Evolutionary conservation across 495 filamentous ascomycete genomes (phyloP).

Genomic region (Penicillium paxilli): DNA sequence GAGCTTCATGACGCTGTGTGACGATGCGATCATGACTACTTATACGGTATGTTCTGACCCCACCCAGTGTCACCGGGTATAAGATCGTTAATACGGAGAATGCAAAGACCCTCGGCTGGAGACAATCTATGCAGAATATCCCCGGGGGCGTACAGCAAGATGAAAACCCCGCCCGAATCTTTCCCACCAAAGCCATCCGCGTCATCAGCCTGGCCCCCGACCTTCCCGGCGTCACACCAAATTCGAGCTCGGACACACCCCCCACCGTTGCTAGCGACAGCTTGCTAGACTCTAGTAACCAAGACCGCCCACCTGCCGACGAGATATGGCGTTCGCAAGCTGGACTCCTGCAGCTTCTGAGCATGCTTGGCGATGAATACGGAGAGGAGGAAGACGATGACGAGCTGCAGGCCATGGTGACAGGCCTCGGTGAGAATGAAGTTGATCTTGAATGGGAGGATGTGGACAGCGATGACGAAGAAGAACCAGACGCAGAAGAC

Average conservation of each 20-base stretch:
- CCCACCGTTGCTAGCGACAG: background rate
- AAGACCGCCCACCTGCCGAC: constrained; percentile 8
- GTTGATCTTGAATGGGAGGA: constrained; percentile 20
- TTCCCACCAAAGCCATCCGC: constrained; percentile 39
- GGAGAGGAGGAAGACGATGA: constrained; percentile 19
- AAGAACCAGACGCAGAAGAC: too few relatives aligned
- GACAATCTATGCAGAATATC: constrained; percentile 21
- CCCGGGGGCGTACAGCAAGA: constrained; percentile 15
- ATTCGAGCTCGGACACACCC: background rate
- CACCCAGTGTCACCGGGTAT: background rate
- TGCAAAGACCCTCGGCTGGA: constrained; percentile 37
- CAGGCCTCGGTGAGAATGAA: constrained; percentile 1
- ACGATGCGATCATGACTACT: constrained; percentile 42
- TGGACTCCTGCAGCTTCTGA: constrained; percentile 29
- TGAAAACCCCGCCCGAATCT: constrained; percentile 31
- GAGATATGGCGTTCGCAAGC: constrained; percentile 25
- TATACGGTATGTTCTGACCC: constrained; percentile 30
- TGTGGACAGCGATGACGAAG: constrained; percentile 8
- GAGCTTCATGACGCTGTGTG: constrained; percentile 40
- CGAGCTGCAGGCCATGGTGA: constrained; percentile 4
- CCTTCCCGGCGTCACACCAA: background rate
- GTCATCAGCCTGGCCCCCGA: constrained; percentile 36
- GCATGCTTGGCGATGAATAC: constrained; percentile 29
- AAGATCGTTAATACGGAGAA: constrained; percentile 8
- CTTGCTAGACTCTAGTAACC: background rate